Evolutionary conservation across 1,139 yeast genomes (phyloP).

Genomic region (Starmera stellimalicola): DNA sequence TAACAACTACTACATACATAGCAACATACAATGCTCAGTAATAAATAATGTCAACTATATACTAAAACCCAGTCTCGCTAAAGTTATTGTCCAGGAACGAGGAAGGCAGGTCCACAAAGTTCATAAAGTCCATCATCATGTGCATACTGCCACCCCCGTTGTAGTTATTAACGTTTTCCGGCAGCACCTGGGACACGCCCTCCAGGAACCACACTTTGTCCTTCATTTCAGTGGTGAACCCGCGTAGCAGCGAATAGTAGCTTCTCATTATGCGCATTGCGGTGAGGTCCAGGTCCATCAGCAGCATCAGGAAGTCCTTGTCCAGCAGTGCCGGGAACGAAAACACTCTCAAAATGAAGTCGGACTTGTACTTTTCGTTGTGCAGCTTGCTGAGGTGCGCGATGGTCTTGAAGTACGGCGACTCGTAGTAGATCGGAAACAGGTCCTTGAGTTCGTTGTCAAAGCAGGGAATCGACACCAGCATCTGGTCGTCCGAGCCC

Average conservation of each 20-base stretch:
- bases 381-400: constrained; percentile 81
- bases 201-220: constrained; percentile 91
- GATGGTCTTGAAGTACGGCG: constrained; percentile 79
- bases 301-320: constrained; percentile 60
- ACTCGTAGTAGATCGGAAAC: constrained; percentile 73
- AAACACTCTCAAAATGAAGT: constrained; percentile 78
- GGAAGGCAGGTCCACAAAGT: background rate
- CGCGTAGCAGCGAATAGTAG: constrained; percentile 71
- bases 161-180: constrained; percentile 76
- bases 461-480: too few species aligned
- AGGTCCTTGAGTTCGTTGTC: constrained; percentile 78
- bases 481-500: too few species aligned
- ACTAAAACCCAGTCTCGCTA: constrained; percentile 32
- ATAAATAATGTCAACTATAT: too few species aligned
- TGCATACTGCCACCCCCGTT: constrained; percentile 87
- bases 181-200: constrained; percentile 80
- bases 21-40: background rate
- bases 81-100: constrained; percentile 23
- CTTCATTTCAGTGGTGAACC: constrained; percentile 78
- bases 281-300: constrained; percentile 75
- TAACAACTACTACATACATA: too few species aligned
- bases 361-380: constrained; percentile 74
- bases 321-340: constrained; percentile 91
- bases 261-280: constrained; percentile 88
- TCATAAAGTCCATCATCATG: constrained; percentile 69